Conservation (phyloP, 805 yeast genomes). For the Brettanomyces anomalus region DNA sequence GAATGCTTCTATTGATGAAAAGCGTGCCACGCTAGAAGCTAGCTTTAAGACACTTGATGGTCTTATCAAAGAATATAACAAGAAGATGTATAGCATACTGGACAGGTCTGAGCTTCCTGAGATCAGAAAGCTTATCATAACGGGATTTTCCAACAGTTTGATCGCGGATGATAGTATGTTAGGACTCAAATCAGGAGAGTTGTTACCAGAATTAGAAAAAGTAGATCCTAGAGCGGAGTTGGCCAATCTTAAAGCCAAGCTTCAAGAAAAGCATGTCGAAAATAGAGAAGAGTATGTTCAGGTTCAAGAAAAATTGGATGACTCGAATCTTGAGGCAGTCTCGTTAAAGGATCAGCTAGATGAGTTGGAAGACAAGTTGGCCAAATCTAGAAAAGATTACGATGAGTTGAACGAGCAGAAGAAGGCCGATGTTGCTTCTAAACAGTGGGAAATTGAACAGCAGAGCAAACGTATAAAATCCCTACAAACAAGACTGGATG, state of each 20-base stretch:
- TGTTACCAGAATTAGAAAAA: conserved; percentile 29
- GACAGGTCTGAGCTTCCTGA: conserved; percentile 16
- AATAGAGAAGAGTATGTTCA: conserved; percentile 51
- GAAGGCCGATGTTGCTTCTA: conserved; percentile 9
- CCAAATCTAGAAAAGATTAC: conserved; percentile 9
- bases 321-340: conserved; percentile 42
- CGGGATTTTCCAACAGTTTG: conserved; percentile 17
- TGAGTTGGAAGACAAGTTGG: conserved; percentile 44
- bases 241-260: conserved; percentile 35
- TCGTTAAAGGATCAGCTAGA: conserved; percentile 52
- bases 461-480: conserved; percentile 10
- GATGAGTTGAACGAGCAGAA: conserved; percentile 12
- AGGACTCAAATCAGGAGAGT: conserved; percentile 38
- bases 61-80: conserved; percentile 48
- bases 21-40: conserved; percentile 40
- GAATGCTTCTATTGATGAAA: conserved; percentile 36
- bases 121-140: conserved; percentile 14
- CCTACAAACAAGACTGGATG: conserved; percentile 8
- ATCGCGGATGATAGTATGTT: conserved; percentile 31
- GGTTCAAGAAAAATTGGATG: conserved; percentile 51
- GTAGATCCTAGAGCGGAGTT: conserved; percentile 27
- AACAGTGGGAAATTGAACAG: conserved; percentile 13
- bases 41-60: conserved; percentile 43
- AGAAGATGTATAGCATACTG: conserved; percentile 40
- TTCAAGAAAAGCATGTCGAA: conserved; percentile 36